phyloP scores from a whole-genome alignment of 1,284 basidiomycete genomes.

The Cutaneotrichosporon arboriforme region DNA sequence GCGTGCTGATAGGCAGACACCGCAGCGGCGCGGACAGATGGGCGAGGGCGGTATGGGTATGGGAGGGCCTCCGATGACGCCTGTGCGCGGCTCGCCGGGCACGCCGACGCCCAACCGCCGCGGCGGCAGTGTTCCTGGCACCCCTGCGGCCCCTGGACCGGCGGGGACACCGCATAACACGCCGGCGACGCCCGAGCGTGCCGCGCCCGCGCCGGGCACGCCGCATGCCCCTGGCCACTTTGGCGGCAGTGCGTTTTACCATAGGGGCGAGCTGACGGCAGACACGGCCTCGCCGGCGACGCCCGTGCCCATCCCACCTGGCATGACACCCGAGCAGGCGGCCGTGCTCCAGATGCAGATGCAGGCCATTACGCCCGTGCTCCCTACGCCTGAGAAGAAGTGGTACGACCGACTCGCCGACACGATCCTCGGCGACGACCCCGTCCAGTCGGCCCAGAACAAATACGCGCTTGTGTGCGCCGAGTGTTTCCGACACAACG shows the following conservation, averaged over 20 bases:
- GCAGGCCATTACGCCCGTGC: constrained; percentile 41
- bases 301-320: constrained; percentile 29
- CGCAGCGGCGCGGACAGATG: background rate
- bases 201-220: constrained; percentile 18
- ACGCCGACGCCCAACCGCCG: background rate
- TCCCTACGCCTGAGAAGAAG: constrained; percentile 62
- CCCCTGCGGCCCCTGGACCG: background rate
- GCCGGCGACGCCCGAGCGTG: background rate
- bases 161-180: background rate
- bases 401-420: constrained; percentile 88
- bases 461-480: constrained; percentile 93
- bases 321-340: constrained; percentile 42
- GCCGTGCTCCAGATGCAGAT: constrained; percentile 40
- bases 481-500: constrained; percentile 89
- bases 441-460: constrained; percentile 51
- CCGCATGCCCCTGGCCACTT: constrained; percentile 42
- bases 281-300: constrained; percentile 9
- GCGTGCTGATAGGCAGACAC: background rate
- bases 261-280: background rate
- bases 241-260: background rate
- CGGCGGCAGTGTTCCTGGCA: background rate
- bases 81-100: background rate
- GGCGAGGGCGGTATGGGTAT: background rate
- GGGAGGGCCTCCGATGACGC: background rate
- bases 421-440: constrained; percentile 74